Base-by-base conservation (phyloP, 1,284 basidiomycete species). In the Melampsora medusae region DNA sequence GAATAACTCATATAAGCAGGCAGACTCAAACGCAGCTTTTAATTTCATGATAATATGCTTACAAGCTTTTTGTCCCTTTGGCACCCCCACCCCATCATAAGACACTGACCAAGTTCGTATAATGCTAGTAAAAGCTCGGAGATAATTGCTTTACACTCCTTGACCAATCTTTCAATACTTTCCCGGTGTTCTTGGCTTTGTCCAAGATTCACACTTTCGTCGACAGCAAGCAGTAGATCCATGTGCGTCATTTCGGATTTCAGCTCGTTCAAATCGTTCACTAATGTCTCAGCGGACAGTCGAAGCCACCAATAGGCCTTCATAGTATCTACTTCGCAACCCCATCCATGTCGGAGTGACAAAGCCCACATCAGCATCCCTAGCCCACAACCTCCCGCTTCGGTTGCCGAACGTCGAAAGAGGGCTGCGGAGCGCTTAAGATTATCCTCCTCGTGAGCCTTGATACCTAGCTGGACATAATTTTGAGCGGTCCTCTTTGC, bases 61-160 rank as follows among this genome's bases (percentile, higher is more conserved):
- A 69, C 73, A 46, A 69, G 33, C 25, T 49, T n/a, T 53, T 76
- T 76, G 64, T 76, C 67, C 31, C 33, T 68, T 17, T 35, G 38
- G 35, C 67, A 69, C 14, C 73, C 73, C 73, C 73, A 76, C 48
- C 73, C 73, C 19, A 56, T 50, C 73, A 76, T 76, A 31, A 76
- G 67, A 56, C 73, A 76, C 56, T 76, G 73, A n/a, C 73, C 72
- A 42, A 76, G 56, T 66, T 76, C 73, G 42, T 76, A 76, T 17
- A 69, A 28, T 17, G 59, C 59, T 17, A 69, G n/a, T 53, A 68
- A 68, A 31, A 76, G 53, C 35, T 76, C 73, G 22, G 73, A 61
- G 38, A 35, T 68, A 33, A 69, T 76, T 4, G 64, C 73, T 35
- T 53, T 68, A 33, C 38, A 56, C 38, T 76, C 73, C 19, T 67